A percentile compares a stretch with the other conserved stretches of the same genome.
These are phyloP conservation scores for Blastomyces emzantsi DNA, from an alignment of 2,329 filamentous ascomycete genomes.

Conservation along the genomic window DNA sequence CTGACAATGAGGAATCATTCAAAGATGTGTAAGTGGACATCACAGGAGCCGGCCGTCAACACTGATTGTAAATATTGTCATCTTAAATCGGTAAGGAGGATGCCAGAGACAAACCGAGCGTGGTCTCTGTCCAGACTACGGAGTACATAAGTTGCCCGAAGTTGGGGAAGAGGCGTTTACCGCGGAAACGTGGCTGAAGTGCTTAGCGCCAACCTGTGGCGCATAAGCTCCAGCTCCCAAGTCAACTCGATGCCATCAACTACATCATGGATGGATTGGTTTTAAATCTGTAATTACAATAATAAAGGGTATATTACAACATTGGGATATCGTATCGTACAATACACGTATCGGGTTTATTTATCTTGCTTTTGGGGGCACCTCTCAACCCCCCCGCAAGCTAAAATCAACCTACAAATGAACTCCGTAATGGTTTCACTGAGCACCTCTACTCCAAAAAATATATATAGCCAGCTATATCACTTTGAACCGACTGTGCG, in stretches of 20 bases:
- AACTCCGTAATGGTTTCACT: neutral
- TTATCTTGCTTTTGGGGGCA: neutral
- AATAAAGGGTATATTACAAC: slow-evolving; percentile 2
- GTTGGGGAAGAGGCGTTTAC: slow-evolving; percentile 5
- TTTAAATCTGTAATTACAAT: neutral
- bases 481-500: slow-evolving; percentile 1
- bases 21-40: slow-evolving; percentile 12
- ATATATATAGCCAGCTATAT: neutral
- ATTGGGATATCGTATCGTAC: neutral
- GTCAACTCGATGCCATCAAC: too few relatives aligned
- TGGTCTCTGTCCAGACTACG: neutral
- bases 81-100: neutral
- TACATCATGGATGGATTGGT: neutral
- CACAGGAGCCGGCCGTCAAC: neutral
- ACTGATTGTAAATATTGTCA: neutral
- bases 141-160: neutral
- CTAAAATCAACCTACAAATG: neutral
- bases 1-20: slow-evolving; percentile 9
- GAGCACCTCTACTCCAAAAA: neutral
- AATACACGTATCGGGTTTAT: neutral
- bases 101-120: neutral
- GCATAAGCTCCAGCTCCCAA: neutral
- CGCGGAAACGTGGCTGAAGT: neutral
- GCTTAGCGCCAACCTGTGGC: neutral
- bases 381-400: neutral